Base-by-base conservation (phyloP, 768 basidiomycete species). In the Lentinula sp. region DNA sequence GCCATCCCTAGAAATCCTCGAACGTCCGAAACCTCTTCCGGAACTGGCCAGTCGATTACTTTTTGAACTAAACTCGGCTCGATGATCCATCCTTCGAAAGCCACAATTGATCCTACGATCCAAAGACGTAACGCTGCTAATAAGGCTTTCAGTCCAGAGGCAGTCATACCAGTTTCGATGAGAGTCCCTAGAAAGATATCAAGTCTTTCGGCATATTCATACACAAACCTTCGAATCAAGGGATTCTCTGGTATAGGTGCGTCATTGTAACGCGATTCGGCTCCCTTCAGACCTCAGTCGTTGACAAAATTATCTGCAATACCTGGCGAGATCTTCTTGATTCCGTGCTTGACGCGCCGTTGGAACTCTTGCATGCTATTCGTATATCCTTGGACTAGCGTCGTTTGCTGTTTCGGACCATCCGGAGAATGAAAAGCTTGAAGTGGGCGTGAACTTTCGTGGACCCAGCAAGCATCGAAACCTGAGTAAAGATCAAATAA, bases 171-270 rank as follows among this genome's bases (percentile, higher is more conserved):
- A 13, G 7, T 48, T 0, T 16, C 5, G 5, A 51, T 51, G 4
- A 60, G 28, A 5, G 59, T 43, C 1, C 35, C 59, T 37, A 60
- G 23, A 5, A 60, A 59, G 1, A 43, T 18, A 32, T 64, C 64
- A 9, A 62, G 16, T n/a, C 21, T 62, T 28, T 62, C 32, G 13
- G 50, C 31, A 32, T 73, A 68, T 21, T 75, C 69, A 62, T 67
- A 75, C 0, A 77, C 66, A 37, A 73, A 76, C 1, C 62, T 50
- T 0, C 67, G 54, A 1, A 75, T 74, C 0, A 67, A 63, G 0
- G 56, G 55, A 39, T 74, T 76, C 0, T 64, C 62, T 0, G 64
- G 64, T 3, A 75, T 67, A 0, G 61, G 65, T 18, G 73, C 63
- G 0, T 57, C 13, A 7, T 70, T 55, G 37, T 74, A 73, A 0